phyloP scores from a whole-genome alignment of 1,284 basidiomycete genomes.

The Sphagnurus paluster region DNA sequence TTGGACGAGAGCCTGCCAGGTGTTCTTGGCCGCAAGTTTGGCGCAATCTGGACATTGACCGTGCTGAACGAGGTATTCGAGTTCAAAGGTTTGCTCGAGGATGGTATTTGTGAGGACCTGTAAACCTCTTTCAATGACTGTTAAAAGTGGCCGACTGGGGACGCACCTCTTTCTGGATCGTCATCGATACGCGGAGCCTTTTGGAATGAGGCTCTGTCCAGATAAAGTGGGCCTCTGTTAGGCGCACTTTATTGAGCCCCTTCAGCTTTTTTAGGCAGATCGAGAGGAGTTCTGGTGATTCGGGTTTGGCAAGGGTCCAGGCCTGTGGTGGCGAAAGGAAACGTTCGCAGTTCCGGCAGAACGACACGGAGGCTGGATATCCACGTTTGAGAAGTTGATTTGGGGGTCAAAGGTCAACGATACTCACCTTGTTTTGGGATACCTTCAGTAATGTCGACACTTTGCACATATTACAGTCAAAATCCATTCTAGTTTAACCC shows the following conservation, averaged over 20 bases:
- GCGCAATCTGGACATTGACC: conserved; percentile 96
- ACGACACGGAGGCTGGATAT: conserved; percentile 78
- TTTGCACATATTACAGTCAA: conserved; percentile 32
- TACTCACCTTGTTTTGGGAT: conserved; percentile 91
- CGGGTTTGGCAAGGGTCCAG: conserved; percentile 87
- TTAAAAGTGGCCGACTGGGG: background rate
- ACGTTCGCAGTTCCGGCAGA: conserved; percentile 95
- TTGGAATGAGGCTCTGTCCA: conserved; percentile 99
- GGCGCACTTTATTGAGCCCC: conserved; percentile 89
- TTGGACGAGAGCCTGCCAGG: conserved; percentile 97
- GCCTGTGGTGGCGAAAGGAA: conserved; percentile 90
- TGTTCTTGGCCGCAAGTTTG: conserved; percentile 95
- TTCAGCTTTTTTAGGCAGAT: conserved; percentile 94
- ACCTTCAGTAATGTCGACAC: conserved; percentile 96
- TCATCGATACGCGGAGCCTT: conserved; percentile 89
- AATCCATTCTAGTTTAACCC: background rate
- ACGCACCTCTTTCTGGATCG: conserved; percentile 95
- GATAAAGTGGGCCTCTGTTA: conserved; percentile 97
- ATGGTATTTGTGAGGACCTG: conserved; percentile 94
- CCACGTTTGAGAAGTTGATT: background rate
- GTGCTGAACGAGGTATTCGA: conserved; percentile 94
- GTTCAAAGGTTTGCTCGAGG: conserved; percentile 96
- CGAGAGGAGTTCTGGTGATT: conserved; percentile 91
- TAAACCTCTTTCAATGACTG: background rate
- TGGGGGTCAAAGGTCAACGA: background rate